Base-by-base conservation (phyloP, 139 green algal species). In the Chlamydomonas applanata region DNA sequence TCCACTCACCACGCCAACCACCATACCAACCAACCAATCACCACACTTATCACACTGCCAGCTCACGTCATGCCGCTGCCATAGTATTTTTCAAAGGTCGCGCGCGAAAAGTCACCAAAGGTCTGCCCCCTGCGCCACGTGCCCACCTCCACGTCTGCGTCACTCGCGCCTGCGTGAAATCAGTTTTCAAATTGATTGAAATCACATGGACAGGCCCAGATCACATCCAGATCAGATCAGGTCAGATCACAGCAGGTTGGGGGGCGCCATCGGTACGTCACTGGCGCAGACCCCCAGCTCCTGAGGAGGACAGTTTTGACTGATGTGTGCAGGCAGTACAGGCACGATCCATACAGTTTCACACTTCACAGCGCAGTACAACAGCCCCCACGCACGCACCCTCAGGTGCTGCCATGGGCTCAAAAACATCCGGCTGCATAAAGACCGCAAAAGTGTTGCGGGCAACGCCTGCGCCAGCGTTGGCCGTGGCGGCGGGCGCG, bases 381-480 rank as follows among this genome's bases (percentile, higher is more conserved):
- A 16, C 52, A 49, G 52, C n/a, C 24, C 16, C 13, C 22, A 14
- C 3, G 2, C 0, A 2, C 56, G 34, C 62, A 78, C 75, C 80
- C 53, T 57, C 20, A 22, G 76, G 80, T 20, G 67, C 56, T 1
- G 71, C 36, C 74, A 87, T 79, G 3, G 17, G 49, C 19, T 69
- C 63, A 2, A 44, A 14, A 2, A 82, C 71, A 45, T 81, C 46
- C 4, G 88, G 87, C 78, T 95, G 91, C 89, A 96, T 90, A 77
- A 96, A 96, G n/a, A 94, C 74, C 3, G 91, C 91, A 67, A 95
- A 91, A 0, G 83, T 92, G 75, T 92, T 89, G 46, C 82, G 75
- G 22, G 71, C 82, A 33, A 93, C 33, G 49, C 77, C 80, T 0
- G 49, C 61, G 0, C 81, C 77, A 14, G 53, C 66, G 3, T 69